A percentile compares a stretch with the other conserved stretches of the same genome.
These are phyloP conservation scores for Talaromyces funiculosus DNA, from an alignment of 2,329 filamentous ascomycete species.

Conservation along the genomic window DNA sequence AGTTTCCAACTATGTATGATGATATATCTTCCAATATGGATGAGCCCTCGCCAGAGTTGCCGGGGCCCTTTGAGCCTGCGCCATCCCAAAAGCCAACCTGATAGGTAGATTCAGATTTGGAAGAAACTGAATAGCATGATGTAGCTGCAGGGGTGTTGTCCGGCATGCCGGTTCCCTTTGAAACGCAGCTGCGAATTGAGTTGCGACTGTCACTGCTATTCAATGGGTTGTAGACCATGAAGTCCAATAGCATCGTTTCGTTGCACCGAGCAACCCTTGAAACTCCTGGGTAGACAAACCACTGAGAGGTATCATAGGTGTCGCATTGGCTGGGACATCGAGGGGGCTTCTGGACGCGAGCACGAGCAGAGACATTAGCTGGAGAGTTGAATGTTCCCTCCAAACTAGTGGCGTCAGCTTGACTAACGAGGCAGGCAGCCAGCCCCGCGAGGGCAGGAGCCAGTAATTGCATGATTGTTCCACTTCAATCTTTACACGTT, in stretches of 20 bases:
- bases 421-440: too few species aligned
- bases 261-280: not conserved
- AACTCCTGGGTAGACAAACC: not conserved
- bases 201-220: not conserved
- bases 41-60: not conserved
- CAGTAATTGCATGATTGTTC: too few species aligned
- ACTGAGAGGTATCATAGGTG: not conserved
- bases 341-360: not conserved
- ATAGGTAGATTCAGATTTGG: not conserved
- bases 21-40: not conserved
- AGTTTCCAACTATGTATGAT: not conserved
- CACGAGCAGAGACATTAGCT: too few species aligned
- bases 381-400: too few species aligned
- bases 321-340: not conserved
- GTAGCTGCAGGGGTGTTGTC: not conserved
- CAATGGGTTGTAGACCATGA: not conserved
- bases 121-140: not conserved
- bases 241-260: constrained; percentile 4
- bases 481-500: too few species aligned
- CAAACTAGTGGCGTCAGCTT: too few species aligned
- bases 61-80: not conserved
- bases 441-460: too few species aligned
- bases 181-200: not conserved
- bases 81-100: not conserved
- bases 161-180: not conserved